Evolutionary conservation across 2,329 filamentous ascomycete species (phyloP).

Genomic region (Atkinsonella texensis): DNA sequence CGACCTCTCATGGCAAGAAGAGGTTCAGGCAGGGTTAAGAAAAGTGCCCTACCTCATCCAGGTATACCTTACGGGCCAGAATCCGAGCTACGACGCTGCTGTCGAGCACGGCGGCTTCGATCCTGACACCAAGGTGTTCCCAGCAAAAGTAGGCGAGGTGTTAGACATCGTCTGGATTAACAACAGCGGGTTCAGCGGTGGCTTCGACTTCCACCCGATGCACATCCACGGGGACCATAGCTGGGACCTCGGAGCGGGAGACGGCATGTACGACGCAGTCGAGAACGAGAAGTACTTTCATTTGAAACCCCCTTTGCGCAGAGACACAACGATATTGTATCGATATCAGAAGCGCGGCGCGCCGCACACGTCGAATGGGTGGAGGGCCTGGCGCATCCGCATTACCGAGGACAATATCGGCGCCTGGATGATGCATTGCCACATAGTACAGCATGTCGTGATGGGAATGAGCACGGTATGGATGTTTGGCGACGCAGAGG

Average conservation of each 20-base stretch:
- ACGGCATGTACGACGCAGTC: conserved; percentile 37
- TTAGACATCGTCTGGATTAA: conserved; percentile 39
- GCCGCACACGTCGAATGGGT: conserved; percentile 34
- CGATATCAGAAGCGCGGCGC: conserved; percentile 32
- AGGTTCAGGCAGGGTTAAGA: neutral
- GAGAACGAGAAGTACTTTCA: conserved; percentile 29
- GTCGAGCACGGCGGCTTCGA: conserved; percentile 42
- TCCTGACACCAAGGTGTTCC: conserved; percentile 34
- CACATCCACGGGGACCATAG: conserved; percentile 43
- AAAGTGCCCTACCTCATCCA: conserved; percentile 35
- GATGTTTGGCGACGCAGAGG: conserved; percentile 13
- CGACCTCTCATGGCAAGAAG: neutral
- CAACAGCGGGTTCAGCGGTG: conserved; percentile 22
- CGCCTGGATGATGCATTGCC: conserved; percentile 51
- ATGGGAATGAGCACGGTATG: conserved; percentile 28
- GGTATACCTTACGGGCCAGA: conserved; percentile 36
- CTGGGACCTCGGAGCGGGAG: conserved; percentile 41
- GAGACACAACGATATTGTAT: conserved; percentile 44
- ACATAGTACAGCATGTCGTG: conserved; percentile 44
- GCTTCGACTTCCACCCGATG: conserved; percentile 31
- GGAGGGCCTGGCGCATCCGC: conserved; percentile 46
- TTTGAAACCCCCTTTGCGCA: conserved; percentile 23
- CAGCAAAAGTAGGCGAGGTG: conserved; percentile 42
- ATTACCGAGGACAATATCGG: conserved; percentile 27
- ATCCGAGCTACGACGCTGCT: conserved; percentile 39